Percentiles rank a stretch among this genome's conserved stretches.
phyloP scores from a whole-genome alignment of 1,284 basidiomycete genomes.

The Dichomitus squalens region DNA sequence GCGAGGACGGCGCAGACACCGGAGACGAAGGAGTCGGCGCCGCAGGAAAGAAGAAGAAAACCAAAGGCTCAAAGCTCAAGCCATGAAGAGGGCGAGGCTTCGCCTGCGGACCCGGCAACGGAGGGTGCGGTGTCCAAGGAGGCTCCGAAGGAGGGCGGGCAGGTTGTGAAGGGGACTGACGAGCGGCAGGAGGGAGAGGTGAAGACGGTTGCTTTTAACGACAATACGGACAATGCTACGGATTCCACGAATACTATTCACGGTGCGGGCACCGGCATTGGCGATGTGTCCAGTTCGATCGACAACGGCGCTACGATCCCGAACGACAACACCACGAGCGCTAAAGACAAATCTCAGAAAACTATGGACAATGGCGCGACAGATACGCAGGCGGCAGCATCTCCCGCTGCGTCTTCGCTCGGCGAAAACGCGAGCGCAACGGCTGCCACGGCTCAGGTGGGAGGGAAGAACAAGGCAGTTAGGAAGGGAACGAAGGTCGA shows the following conservation, averaged over 20 bases:
- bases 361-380: neutral
- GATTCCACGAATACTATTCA: conserved; percentile 24
- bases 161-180: neutral
- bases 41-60: conserved; percentile 1
- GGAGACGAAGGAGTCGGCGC: conserved; percentile 13
- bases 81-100: neutral
- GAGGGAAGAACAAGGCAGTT: neutral
- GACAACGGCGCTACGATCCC: conserved; percentile 1
- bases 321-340: conserved; percentile 2
- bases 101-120: neutral
- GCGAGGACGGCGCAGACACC: conserved; percentile 20
- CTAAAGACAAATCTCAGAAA: neutral
- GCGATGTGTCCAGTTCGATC: conserved; percentile 10
- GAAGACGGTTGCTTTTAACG: conserved; percentile 11
- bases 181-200: conserved; percentile 6
- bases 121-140: neutral
- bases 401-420: neutral
- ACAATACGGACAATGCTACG: conserved; percentile 23
- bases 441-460: neutral
- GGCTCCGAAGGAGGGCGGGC: neutral
- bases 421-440: neutral
- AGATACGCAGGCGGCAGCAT: neutral
- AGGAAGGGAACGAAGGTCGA: no score
- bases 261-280: conserved; percentile 23
- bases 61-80: neutral